Base-by-base conservation (phyloP, 2,329 filamentous ascomycete genomes). In the Fusarium sp. region DNA sequence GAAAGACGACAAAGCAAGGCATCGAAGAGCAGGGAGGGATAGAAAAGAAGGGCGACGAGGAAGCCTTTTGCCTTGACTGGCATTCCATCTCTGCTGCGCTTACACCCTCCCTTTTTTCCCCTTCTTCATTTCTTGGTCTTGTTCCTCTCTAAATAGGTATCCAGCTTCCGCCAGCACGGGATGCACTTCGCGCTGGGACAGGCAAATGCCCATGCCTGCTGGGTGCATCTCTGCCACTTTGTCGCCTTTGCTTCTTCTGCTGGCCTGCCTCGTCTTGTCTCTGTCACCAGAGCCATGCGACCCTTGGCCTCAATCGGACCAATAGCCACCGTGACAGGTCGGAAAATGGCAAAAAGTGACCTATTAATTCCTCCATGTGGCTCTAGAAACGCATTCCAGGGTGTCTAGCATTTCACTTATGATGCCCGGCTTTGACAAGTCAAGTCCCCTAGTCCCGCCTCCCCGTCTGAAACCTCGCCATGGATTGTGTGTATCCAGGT, bases 191-290 rank as follows among this genome's bases (percentile, higher is more conserved):
- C 44, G 47, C 36, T 65, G 44, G 41, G 71, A 44, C 41, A 53
- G 59, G 39, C 41, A 27, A 52, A 58, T 52, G 37, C 39, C 39
- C 59, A 61, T 65, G 44, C 34, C 34, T 23, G 39, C 12, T 53
- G 47, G 31, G 51, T 43, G 60, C 41, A 46, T 53, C 51, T 62
- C 37, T 56, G 10, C 27, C 13, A 30, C 30, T 47, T 30, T 55
- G 52, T 41, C 30, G 36, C 41, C 51, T 56, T 28, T 23, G 23
- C 23, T 23, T 23, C 23, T 23, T 43, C 52, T 36, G 30, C 27
- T 67, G 47, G 46, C 54, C 46, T 61, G 46, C 65, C 51, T 65
- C 60, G 55, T 60, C 65, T 67, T 64, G 62, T 70, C 64, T 70
- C 64, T 69, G 36, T 7, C 30, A 51, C n/a, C 23, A 23, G 47